These are phyloP conservation scores for Heritiera fomes DNA, from an alignment of 345 rosid genomes.

Conservation along the genomic window DNA sequence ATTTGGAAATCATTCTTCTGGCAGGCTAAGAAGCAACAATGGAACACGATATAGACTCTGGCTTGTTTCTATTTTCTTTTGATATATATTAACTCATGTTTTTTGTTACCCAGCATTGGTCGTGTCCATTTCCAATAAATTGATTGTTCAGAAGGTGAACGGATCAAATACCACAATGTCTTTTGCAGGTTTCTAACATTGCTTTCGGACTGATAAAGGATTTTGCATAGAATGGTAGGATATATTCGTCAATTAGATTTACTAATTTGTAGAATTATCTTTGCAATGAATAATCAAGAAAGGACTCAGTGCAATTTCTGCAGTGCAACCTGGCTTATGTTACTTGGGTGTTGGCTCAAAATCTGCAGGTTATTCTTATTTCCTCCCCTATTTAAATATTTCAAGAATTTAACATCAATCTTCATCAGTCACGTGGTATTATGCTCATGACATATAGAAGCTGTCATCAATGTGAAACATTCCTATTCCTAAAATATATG, in stretches of 20 bases:
- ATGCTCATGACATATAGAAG: background rate
- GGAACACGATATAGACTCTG: slow-evolving; percentile 57
- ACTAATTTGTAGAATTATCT: slow-evolving; percentile 21
- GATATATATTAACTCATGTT: slow-evolving; percentile 42
- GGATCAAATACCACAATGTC: background rate
- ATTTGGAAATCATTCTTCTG: slow-evolving; percentile 44
- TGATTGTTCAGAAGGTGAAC: slow-evolving; percentile 13
- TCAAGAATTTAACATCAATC: background rate
- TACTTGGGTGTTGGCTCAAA: slow-evolving; percentile 70
- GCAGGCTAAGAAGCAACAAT: slow-evolving; percentile 41
- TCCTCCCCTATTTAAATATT: background rate
- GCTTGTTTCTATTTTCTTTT: slow-evolving; percentile 54
- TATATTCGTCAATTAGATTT: slow-evolving; percentile 23
- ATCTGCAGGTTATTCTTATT: slow-evolving; percentile 63
- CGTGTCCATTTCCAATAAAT: background rate
- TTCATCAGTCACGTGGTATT: background rate
- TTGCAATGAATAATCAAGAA: slow-evolving; percentile 10
- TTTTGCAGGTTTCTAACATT: slow-evolving; percentile 51
- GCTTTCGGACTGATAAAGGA: slow-evolving; percentile 63
- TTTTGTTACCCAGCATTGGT: background rate
- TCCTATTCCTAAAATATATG: background rate
- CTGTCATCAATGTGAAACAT: background rate
- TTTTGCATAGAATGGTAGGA: slow-evolving; percentile 79
- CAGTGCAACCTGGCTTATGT: slow-evolving; percentile 93
- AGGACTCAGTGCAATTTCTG: slow-evolving; percentile 28